Conservation (phyloP, 2,329 filamentous ascomycete species). For the Didymella keratinophila region DNA sequence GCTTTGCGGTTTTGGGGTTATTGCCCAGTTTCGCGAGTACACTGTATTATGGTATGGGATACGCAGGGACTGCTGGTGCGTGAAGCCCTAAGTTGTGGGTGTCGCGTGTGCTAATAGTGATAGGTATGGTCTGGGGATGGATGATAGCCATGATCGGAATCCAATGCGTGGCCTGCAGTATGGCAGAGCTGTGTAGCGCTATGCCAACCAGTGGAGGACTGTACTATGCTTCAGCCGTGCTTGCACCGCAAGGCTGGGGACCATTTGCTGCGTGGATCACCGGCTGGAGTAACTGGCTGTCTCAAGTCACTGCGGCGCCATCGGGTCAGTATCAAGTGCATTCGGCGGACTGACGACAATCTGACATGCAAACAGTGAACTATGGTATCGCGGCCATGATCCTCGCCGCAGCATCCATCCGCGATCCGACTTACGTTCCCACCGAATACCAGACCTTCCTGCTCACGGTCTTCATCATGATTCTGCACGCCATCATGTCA, state of each 20-base stretch:
- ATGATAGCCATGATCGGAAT: slow-evolving; percentile 76
- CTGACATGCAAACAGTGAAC: slow-evolving; percentile 57
- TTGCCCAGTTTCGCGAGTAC: slow-evolving; percentile 76
- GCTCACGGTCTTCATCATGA: slow-evolving; percentile 71
- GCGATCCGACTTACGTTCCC: slow-evolving; percentile 70
- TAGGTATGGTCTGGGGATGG: slow-evolving; percentile 80
- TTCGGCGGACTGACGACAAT: not conserved
- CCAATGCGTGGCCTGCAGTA: slow-evolving; percentile 70
- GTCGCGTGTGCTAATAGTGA: slow-evolving; percentile 13
- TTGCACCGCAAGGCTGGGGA: slow-evolving; percentile 71
- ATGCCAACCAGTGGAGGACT: slow-evolving; percentile 77
- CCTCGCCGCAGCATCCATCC: slow-evolving; percentile 73
- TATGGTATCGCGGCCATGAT: slow-evolving; percentile 75
- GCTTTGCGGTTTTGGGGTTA: slow-evolving; percentile 75
- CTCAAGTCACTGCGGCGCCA: slow-evolving; percentile 71
- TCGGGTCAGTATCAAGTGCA: slow-evolving; percentile 50
- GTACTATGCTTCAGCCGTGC: slow-evolving; percentile 76
- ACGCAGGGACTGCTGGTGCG: slow-evolving; percentile 53
- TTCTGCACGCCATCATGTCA: slow-evolving; percentile 71
- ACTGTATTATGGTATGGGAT: slow-evolving; percentile 72
- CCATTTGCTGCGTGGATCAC: slow-evolving; percentile 73
- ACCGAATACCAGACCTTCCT: slow-evolving; percentile 73
- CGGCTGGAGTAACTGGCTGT: slow-evolving; percentile 75
- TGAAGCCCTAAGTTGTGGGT: slow-evolving; percentile 1
- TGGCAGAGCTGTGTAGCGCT: slow-evolving; percentile 74